Evolutionary conservation across 140 eudicot genomes (phyloP).

Genomic region (Cichorium intybus): DNA sequence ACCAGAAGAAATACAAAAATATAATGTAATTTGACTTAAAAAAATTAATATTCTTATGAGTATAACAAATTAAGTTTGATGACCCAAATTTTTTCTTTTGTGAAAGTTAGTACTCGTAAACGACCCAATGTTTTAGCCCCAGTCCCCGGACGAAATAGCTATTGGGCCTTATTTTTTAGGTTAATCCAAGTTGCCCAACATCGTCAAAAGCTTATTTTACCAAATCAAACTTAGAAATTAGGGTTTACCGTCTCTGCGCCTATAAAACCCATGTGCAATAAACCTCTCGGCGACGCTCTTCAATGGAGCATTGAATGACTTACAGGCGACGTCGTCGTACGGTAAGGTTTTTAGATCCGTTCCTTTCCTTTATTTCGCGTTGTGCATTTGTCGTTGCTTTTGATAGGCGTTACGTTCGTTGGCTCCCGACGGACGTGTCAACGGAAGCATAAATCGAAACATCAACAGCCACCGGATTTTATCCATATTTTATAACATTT

Average conservation of each 20-base stretch:
- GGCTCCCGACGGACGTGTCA: slow-evolving; percentile 63
- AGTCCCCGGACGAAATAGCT: not conserved
- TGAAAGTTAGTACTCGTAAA: too few relatives aligned
- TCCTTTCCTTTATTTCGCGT: not conserved
- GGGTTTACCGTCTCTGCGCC: not conserved
- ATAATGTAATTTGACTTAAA: too few relatives aligned
- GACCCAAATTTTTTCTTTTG: too few relatives aligned
- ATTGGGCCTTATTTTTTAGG: not conserved
- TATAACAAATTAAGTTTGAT: too few relatives aligned
- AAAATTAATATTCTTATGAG: too few relatives aligned
- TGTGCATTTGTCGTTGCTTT: slow-evolving; percentile 36
- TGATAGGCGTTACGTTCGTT: slow-evolving; percentile 69
- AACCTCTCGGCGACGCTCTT: not conserved
- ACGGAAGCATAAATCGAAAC: slow-evolving; percentile 53
- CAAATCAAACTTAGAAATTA: not conserved
- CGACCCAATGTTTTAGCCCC: too few relatives aligned
- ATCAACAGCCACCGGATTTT: slow-evolving; percentile 7
- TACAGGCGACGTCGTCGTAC: not conserved
- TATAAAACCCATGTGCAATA: not conserved
- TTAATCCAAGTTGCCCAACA: not conserved
- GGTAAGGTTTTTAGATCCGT: not conserved
- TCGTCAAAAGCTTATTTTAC: not conserved
- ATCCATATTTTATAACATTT: not conserved
- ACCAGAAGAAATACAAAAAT: too few relatives aligned
- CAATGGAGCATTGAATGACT: not conserved